These are phyloP conservation scores for Fusarium robinianum DNA, from an alignment of 2,329 filamentous ascomycete genomes.

Conservation along the genomic window DNA sequence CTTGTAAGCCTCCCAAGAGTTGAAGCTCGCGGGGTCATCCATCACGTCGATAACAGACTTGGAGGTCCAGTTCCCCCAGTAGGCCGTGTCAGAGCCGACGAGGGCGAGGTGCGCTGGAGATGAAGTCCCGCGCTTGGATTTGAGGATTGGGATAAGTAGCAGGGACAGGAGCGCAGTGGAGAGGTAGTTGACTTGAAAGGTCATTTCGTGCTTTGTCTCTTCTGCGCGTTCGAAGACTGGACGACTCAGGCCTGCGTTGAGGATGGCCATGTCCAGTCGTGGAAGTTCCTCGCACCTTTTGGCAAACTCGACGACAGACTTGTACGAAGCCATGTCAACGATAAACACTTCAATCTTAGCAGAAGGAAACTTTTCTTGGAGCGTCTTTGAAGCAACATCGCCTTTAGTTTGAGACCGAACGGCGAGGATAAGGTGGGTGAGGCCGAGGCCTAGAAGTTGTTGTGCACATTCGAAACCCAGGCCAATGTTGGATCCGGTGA, in stretches of 20 bases:
- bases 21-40: slow-evolving; percentile 27
- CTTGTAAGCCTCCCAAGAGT: slow-evolving; percentile 19
- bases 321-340: slow-evolving; percentile 53
- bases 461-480: slow-evolving; percentile 52
- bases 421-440: slow-evolving; percentile 52
- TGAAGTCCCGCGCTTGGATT: slow-evolving; percentile 25
- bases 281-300: slow-evolving; percentile 39
- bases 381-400: slow-evolving; percentile 42
- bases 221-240: slow-evolving; percentile 31
- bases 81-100: slow-evolving; percentile 39
- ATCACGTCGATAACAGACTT: slow-evolving; percentile 27
- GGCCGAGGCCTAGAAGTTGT: slow-evolving; percentile 47
- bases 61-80: slow-evolving; percentile 37
- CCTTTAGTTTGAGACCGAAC: slow-evolving; percentile 51
- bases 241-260: slow-evolving; percentile 50
- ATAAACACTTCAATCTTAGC: slow-evolving; percentile 52
- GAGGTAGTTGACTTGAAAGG: slow-evolving; percentile 48
- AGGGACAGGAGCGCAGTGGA: slow-evolving; percentile 42
- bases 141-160: slow-evolving; percentile 42
- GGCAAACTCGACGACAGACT: slow-evolving; percentile 50
- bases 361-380: slow-evolving; percentile 32
- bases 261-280: slow-evolving; percentile 50
- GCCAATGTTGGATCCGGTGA: slow-evolving; percentile 56
- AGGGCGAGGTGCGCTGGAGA: slow-evolving; percentile 35
- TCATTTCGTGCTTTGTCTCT: slow-evolving; percentile 47